Conservation (phyloP, 139 green algal species). For the Auxenochlorella pyrenoidosa region DNA sequence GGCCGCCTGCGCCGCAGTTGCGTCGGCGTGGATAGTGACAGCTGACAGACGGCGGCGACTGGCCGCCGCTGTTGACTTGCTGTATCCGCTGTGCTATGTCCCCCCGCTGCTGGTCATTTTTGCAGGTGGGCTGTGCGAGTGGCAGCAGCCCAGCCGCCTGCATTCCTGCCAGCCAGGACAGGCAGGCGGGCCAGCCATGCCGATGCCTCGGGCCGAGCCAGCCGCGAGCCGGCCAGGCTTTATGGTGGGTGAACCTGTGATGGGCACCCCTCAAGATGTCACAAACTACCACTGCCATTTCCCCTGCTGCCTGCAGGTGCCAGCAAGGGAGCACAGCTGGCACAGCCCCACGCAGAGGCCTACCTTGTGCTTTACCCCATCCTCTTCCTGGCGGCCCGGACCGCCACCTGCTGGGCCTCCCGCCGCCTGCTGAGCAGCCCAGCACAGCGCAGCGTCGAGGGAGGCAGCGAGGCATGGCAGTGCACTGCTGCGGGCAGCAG, state of each 20-base stretch:
- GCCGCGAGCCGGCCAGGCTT: no score
- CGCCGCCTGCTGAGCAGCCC: not conserved
- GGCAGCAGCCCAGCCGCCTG: no score
- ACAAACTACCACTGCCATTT: no score
- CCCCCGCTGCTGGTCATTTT: constrained; percentile 33
- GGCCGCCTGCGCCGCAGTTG: not conserved
- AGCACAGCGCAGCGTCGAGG: not conserved
- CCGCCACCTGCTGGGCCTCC: not conserved
- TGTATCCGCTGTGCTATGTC: constrained; percentile 31
- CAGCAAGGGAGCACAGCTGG: not conserved
- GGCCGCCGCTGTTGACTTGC: constrained; percentile 28
- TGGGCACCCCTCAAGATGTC: no score
- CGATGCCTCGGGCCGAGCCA: no score
- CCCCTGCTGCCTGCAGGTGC: no score
- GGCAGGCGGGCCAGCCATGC: no score
- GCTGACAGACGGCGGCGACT: not conserved
- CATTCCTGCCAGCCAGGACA: no score
- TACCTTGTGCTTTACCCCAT: constrained; percentile 45
- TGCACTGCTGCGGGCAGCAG: not conserved
- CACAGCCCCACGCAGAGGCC: constrained; percentile 28
- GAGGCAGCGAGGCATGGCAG: not conserved
- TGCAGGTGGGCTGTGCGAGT: not conserved
- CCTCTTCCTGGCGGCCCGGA: constrained; percentile 32
- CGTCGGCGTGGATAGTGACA: no score
- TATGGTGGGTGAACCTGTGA: no score